Base-by-base conservation (phyloP, 2,329 filamentous ascomycete species). In the Lomentospora prolificans region DNA sequence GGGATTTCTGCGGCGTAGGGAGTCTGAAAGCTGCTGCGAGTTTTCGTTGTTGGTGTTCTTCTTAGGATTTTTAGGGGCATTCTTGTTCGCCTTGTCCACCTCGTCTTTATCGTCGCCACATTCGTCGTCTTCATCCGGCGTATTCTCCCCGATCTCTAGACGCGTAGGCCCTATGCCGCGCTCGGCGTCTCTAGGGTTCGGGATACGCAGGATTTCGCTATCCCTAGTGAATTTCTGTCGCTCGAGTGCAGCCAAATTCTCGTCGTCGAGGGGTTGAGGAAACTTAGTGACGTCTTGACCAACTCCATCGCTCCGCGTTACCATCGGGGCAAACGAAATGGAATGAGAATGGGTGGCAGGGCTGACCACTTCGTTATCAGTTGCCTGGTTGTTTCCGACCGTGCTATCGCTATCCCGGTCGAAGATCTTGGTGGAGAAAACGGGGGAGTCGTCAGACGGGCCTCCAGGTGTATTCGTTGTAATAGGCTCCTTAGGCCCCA, bases 111-210 rank as follows among this genome's bases (percentile, higher is more conserved):
- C 58, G 17, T 66, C 67, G 53, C 67, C 69, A 53, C 60, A 60
- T 28, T 67, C 64, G 44, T 68, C 68, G 30, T 67, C 65, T n/a
- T 65, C 63, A n/a, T 73, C 69, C 2, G 66, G 62, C 28, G 72
- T 68, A 3, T 33, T 31, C 19, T 56, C 54, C 10, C 31, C 54
- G n/a, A 28, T n/a, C 17, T 55, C 53, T 2, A 83, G 69, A 28
- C 76, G 73, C 56, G 75, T 73, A 2, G 91, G 91, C 8, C 84
- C 75, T 58, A 89, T 78, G 25, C 92, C 94, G 53, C 83, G 82
- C 63, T 99, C 94, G 51, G 87, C 91, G 65, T 97, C 94, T 62
- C 91, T 79, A 1, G 94, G 94, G 19, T 91, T 91, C 0, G 94
- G 94, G 63, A 99, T 97, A 41, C 90, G 86, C 46, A 97, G 73